A percentile compares a stretch with the other conserved stretches of the same genome.
phyloP scores from a whole-genome alignment of 2,329 filamentous ascomycete genomes.

The Seiridium unicorne region DNA sequence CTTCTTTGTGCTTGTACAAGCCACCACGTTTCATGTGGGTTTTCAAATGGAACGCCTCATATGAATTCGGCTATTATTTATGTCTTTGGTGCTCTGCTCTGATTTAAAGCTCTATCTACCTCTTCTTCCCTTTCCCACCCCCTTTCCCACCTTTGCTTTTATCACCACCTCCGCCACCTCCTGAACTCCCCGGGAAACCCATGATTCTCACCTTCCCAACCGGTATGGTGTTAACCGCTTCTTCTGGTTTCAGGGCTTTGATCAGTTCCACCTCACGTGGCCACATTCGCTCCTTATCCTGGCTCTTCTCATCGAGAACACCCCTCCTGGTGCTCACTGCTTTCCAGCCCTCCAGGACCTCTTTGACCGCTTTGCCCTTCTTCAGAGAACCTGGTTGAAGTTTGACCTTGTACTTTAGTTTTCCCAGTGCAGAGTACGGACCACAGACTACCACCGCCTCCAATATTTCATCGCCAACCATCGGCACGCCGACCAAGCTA shows the following conservation, averaged over 20 bases:
- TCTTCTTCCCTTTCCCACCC: conserved; percentile 43
- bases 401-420: conserved; percentile 92
- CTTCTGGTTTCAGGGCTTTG: conserved; percentile 75
- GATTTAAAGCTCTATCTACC: conserved; percentile 16
- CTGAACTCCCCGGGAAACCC: conserved; percentile 58
- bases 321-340: conserved; percentile 58
- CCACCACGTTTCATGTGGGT: no score
- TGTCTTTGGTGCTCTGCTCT: no score
- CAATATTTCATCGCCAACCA: conserved; percentile 79
- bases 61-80: no score
- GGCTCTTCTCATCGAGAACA: conserved; percentile 58
- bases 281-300: conserved; percentile 75
- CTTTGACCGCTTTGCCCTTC: conserved; percentile 91
- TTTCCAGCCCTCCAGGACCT: conserved; percentile 83
- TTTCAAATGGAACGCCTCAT: no score
- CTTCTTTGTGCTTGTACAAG: no score
- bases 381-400: conserved; percentile 86
- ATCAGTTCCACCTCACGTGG: conserved; percentile 83
- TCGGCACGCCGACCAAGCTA: conserved; percentile 72
- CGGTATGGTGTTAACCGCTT: conserved; percentile 77
- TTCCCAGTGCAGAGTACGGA: conserved; percentile 61
- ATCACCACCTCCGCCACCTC: conserved; percentile 36
- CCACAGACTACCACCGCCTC: conserved; percentile 64
- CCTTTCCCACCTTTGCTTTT: conserved; percentile 32
- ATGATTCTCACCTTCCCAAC: conserved; percentile 80